Base-by-base conservation (phyloP, 805 yeast genomes). In the Nakazawaea ishiwadae region DNA sequence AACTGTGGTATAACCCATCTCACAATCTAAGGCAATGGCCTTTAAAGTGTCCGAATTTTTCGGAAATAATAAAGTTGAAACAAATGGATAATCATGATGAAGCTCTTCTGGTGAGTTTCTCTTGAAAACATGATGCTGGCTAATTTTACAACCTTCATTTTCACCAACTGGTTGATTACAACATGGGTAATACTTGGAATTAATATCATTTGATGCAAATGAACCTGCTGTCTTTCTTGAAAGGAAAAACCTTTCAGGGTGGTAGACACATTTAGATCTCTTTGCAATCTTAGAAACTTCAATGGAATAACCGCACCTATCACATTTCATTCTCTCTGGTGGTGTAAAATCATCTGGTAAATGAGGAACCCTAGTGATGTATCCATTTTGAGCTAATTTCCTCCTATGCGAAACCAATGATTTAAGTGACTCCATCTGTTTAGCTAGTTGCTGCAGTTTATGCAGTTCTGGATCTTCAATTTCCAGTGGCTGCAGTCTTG, bases 1-100 rank as follows among this genome's bases (percentile, higher is more conserved):
- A 33, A 66, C 58, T 0, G 90, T 72, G 0, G 98, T 89, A 58
- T 76, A 93, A 1, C 93, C 95, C 98, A 91, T 93, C 58, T 91
- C 99, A 66, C 99, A 93, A 63, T 91, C 99, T 19, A 91, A 56
- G 0, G 96, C 96, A 15, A 85, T 66, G 0, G 89, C 95, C 51
- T 71, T 65, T 20, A 27, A 17, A 16, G 14, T 31, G n/a, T n/a
- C n/a, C n/a, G n/a, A n/a, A n/a, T 16, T 46, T 4, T 37, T 18
- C 12, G 55, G 50, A 3, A 28, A 37, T 2, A 41, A 41, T 1
- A 44, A 41, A 9, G 65, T 58, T 2, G 48, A 44, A 5, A 52
- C 53, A 51, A 79, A 87, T 1, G 88, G 87, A n/a, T n/a, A 70
- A 32, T 67, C 58, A 1, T 55, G 50, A 18, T 82, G 83, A 62